Conservation (phyloP, 345 rosid species). For the Draba incana region DNA sequence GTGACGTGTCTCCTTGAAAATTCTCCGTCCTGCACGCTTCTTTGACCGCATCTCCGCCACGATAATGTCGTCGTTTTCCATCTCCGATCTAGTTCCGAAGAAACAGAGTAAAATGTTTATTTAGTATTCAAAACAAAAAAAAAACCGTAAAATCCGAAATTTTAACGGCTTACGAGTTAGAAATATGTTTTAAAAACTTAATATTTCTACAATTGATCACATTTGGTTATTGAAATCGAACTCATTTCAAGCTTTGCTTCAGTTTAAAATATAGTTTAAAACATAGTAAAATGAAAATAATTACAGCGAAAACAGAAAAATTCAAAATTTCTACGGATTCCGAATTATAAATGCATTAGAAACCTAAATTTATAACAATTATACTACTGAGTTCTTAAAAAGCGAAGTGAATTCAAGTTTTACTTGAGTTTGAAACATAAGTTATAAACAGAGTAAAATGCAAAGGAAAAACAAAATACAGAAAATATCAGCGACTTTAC, state of each 20-base stretch:
- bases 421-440: background rate
- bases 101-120: constrained; percentile 13
- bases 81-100: constrained; percentile 12
- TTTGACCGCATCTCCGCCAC: constrained; percentile 57
- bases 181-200: background rate
- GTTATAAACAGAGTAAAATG: background rate
- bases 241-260: background rate
- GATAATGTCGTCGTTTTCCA: constrained; percentile 32
- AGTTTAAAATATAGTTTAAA: background rate
- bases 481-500: background rate
- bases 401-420: background rate
- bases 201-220: background rate
- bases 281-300: background rate
- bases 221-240: background rate
- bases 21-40: constrained; percentile 57
- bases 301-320: background rate
- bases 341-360: background rate
- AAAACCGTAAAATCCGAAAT: background rate
- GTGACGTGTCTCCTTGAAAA: constrained; percentile 71
- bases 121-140: background rate
- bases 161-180: background rate
- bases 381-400: background rate
- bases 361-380: background rate
- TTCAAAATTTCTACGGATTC: background rate
- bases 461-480: background rate